These are phyloP conservation scores for Cyberlindnera mississippiensis DNA, from an alignment of 805 yeast genomes.

Conservation along the genomic window DNA sequence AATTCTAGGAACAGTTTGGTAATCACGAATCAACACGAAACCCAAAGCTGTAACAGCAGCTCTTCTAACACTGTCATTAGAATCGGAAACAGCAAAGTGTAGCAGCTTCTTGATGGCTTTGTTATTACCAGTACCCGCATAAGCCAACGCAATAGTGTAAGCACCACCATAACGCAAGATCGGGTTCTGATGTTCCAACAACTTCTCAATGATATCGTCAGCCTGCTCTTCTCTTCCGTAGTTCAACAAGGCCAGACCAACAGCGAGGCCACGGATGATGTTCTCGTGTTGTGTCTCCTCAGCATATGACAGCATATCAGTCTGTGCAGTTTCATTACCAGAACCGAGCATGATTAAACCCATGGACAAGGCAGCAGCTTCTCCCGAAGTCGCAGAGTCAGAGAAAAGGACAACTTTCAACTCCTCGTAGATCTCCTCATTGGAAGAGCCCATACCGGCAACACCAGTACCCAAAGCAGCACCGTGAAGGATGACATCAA, in stretches of 20 bases:
- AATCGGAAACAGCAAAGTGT: conserved; percentile 94
- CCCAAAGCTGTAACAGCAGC: conserved; percentile 93
- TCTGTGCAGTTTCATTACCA: conserved; percentile 60
- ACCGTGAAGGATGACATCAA: conserved; percentile 88
- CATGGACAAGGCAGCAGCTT: conserved; percentile 95
- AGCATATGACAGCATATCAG: conserved; percentile 87
- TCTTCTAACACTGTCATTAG: conserved; percentile 93
- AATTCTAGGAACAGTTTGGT: conserved; percentile 90
- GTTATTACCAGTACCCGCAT: conserved; percentile 94
- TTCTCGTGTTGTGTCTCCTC: conserved; percentile 95
- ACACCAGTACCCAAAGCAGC: conserved; percentile 94
- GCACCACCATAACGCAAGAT: conserved; percentile 95
- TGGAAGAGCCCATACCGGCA: conserved; percentile 91
- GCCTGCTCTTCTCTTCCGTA: conserved; percentile 85
- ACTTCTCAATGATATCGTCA: conserved; percentile 57
- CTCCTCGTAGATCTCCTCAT: conserved; percentile 70
- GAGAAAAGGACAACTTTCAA: conserved; percentile 79
- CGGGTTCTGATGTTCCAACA: conserved; percentile 73
- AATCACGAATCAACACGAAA: conserved; percentile 84
- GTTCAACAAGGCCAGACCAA: conserved; percentile 82
- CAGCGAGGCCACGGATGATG: conserved; percentile 87
- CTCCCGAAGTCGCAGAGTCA: conserved; percentile 92
- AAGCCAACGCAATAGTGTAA: conserved; percentile 89
- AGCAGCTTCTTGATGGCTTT: conserved; percentile 79
- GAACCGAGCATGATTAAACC: conserved; percentile 95